Conservation (phyloP, 352 stramenopile species). For the Globisporangium carolinianum region DNA sequence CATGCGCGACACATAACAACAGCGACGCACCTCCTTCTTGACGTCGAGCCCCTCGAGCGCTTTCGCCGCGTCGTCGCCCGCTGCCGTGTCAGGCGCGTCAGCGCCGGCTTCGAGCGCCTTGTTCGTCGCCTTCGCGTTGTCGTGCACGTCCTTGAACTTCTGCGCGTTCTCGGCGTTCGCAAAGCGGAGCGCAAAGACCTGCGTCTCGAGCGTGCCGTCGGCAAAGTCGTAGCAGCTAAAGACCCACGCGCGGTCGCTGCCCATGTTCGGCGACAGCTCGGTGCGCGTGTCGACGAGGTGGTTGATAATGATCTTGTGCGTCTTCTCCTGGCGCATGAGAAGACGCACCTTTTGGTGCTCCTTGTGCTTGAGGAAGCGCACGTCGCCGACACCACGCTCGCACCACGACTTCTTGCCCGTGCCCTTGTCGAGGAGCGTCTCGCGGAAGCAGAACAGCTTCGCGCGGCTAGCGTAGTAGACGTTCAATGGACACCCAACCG, state of each 20-base stretch:
- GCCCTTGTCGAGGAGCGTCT: slow-evolving; percentile 97
- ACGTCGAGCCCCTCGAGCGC: slow-evolving; percentile 87
- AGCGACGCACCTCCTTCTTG: slow-evolving; percentile 58
- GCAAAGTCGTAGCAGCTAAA: slow-evolving; percentile 98
- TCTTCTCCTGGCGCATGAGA: slow-evolving; percentile 99
- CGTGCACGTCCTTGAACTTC: slow-evolving; percentile 96
- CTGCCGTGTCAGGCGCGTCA: slow-evolving; percentile 87
- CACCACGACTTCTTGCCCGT: slow-evolving; percentile 97
- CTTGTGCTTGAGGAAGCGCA: slow-evolving; percentile 97
- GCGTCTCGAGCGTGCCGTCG: slow-evolving; percentile 89
- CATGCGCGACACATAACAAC: no score
- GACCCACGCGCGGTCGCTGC: slow-evolving; percentile 95
- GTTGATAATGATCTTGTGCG: slow-evolving; percentile 98
- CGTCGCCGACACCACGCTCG: slow-evolving; percentile 95
- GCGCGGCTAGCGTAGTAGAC: slow-evolving; percentile 48
- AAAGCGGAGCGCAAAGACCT: slow-evolving; percentile 92
- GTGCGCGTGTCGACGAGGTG: slow-evolving; percentile 96
- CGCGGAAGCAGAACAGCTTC: slow-evolving; percentile 96
- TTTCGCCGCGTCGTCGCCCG: slow-evolving; percentile 91
- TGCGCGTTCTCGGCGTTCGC: slow-evolving; percentile 93
- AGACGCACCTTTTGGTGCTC: slow-evolving; percentile 91
- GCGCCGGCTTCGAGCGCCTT: slow-evolving; percentile 90
- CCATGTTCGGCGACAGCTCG: slow-evolving; percentile 94
- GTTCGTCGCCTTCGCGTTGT: slow-evolving; percentile 91
- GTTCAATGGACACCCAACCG: no score